Percentiles rank a stretch among this genome's conserved stretches.
Conservation (phyloP, 1,284 basidiomycete species). For the Ceratobasidium sp. region DNA sequence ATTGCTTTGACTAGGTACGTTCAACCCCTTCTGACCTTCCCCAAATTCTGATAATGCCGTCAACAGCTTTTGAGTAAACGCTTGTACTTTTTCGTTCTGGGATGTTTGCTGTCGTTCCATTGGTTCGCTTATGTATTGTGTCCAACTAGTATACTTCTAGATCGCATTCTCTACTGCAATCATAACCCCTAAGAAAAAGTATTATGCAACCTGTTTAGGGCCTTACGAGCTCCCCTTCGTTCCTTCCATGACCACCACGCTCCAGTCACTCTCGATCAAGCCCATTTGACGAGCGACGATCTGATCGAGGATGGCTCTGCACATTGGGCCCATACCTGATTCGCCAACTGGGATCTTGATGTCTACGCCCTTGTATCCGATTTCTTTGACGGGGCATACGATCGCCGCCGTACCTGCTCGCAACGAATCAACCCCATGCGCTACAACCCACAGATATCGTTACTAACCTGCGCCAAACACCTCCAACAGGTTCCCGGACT, state of each 20-base stretch:
- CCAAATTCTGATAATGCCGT: not conserved
- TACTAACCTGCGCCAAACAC: conserved; percentile 85
- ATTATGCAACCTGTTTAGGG: conserved; percentile 23
- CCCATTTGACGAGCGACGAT: conserved; percentile 66
- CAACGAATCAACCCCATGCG: not conserved
- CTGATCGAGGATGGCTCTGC: conserved; percentile 62
- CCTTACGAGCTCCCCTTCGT: conserved; percentile 34
- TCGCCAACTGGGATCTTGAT: conserved; percentile 63
- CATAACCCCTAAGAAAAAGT: not conserved
- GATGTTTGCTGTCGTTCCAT: not conserved
- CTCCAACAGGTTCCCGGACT: conserved; percentile 81
- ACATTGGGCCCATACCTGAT: conserved; percentile 61
- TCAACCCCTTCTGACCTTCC: not conserved
- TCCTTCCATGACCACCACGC: conserved; percentile 47
- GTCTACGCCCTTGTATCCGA: conserved; percentile 63
- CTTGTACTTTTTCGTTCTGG: not conserved
- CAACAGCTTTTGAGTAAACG: not conserved
- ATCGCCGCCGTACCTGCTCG: conserved; percentile 50
- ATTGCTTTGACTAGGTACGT: conserved; percentile 9
- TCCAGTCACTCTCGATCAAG: conserved; percentile 64
- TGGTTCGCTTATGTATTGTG: conserved; percentile 9
- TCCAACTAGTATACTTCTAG: conserved; percentile 7
- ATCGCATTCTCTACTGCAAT: conserved; percentile 3
- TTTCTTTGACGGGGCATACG: conserved; percentile 57
- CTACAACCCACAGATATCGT: not conserved